Evolutionary conservation across 306 rosid species (phyloP).

Genomic region (Prunus kanzakura): DNA sequence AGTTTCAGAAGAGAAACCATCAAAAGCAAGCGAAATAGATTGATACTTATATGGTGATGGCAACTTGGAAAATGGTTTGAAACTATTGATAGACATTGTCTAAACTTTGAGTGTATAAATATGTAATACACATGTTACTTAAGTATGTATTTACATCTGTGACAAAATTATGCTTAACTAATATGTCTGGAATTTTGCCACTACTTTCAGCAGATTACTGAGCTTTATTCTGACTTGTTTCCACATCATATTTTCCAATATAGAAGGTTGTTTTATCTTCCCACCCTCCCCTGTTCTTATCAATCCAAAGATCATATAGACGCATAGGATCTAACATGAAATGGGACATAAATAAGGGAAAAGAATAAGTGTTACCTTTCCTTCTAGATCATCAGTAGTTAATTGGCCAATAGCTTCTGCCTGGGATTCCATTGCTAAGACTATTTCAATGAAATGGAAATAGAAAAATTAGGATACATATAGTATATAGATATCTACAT

Average conservation of each 20-base stretch:
- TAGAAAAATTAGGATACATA: conserved; percentile 2
- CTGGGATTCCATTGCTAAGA: conserved; percentile 92
- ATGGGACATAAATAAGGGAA: neutral
- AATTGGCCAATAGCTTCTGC: conserved; percentile 96
- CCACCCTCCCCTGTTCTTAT: neutral
- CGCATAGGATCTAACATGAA: neutral
- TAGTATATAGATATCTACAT: neutral
- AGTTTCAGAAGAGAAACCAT: neutral
- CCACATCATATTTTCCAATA: neutral
- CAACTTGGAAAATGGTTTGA: neutral
- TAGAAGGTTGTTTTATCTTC: neutral
- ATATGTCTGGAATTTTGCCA: neutral
- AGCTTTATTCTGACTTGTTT: neutral
- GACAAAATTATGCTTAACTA: neutral
- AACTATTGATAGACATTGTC: neutral
- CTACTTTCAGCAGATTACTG: neutral
- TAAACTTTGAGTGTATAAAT: neutral
- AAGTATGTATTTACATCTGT: neutral
- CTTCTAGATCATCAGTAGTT: conserved; percentile 88
- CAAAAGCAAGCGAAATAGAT: neutral
- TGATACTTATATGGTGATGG: neutral
- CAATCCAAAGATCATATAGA: neutral
- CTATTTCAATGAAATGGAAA: conserved; percentile 40
- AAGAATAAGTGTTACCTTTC: conserved; percentile 51
- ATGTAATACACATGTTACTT: neutral